Conservation (phyloP, 768 basidiomycete species). For the Kwoniella europaea region DNA sequence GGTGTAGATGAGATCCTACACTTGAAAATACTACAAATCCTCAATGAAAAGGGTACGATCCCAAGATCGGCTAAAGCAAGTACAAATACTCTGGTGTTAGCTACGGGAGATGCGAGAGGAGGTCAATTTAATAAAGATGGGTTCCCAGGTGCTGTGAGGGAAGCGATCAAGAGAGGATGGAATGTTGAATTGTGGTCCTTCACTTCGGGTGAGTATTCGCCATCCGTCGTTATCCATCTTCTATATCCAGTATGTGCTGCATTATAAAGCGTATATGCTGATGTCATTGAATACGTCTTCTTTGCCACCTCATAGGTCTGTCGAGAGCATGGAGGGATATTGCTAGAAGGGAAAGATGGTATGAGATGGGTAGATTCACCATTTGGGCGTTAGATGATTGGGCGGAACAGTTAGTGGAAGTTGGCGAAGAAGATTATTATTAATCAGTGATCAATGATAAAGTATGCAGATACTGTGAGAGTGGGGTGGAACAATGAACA, state of each 20-base stretch:
- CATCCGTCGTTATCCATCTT: too few relatives aligned
- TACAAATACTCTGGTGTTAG: constrained; percentile 70
- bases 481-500: too few relatives aligned
- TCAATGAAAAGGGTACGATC: constrained; percentile 62
- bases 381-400: constrained; percentile 51
- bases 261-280: too few relatives aligned
- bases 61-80: constrained; percentile 59
- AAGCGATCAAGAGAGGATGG: constrained; percentile 88
- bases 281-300: too few relatives aligned
- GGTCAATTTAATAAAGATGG: constrained; percentile 93
- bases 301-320: constrained; percentile 27
- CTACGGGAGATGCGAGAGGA: constrained; percentile 90
- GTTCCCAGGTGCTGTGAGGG: constrained; percentile 83
- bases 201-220: constrained; percentile 65
- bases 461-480: not conserved
- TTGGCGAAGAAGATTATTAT: constrained; percentile 24
- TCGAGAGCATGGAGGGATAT: constrained; percentile 50
- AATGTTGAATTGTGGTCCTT: constrained; percentile 92
- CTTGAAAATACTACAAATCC: constrained; percentile 84
- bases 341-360: constrained; percentile 46
- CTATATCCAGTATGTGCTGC: too few relatives aligned
- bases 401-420: constrained; percentile 51
- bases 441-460: not conserved
- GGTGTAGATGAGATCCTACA: constrained; percentile 94
- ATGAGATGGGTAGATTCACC: constrained; percentile 39